phyloP scores from a whole-genome alignment of 352 stramenopile genomes.

The Blastocystis hominis region DNA sequence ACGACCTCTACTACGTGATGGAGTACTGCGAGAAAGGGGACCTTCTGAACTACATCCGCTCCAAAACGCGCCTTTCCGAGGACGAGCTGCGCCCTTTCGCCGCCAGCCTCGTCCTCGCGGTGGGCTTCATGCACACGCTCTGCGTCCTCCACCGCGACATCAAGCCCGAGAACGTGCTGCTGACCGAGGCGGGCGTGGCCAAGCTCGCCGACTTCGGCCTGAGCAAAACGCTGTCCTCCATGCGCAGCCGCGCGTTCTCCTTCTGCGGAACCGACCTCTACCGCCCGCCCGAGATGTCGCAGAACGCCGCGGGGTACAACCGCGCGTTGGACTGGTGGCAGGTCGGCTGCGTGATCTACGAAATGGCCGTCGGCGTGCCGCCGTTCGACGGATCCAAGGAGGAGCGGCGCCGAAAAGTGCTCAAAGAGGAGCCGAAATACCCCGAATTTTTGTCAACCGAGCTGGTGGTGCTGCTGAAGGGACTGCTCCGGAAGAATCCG shows the following conservation, averaged over 20 bases:
- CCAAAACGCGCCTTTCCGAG: neutral
- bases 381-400: slow-evolving; percentile 26
- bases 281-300: slow-evolving; percentile 46
- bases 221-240: slow-evolving; percentile 43
- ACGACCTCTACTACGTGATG: slow-evolving; percentile 34
- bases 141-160: slow-evolving; percentile 56
- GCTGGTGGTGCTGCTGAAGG: slow-evolving; percentile 29
- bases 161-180: slow-evolving; percentile 53
- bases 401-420: neutral
- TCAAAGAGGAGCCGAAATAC: slow-evolving; percentile 34
- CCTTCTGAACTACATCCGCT: neutral
- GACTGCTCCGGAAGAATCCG: slow-evolving; percentile 43
- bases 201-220: slow-evolving; percentile 57
- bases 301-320: neutral
- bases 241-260: slow-evolving; percentile 24
- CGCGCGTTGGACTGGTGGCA: slow-evolving; percentile 55
- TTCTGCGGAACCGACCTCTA: slow-evolving; percentile 57
- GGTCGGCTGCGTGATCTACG: slow-evolving; percentile 50
- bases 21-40: slow-evolving; percentile 50
- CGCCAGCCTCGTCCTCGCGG: slow-evolving; percentile 6
- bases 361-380: slow-evolving; percentile 1
- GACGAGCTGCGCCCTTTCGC: neutral
- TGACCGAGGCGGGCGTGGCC: neutral
- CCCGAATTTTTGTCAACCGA: neutral
- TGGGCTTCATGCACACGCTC: slow-evolving; percentile 10